Percentiles rank a stretch among this genome's conserved stretches.
phyloP scores from a whole-genome alignment of 2,329 filamentous ascomycete genomes.

The Ophiostoma fasciatum region DNA sequence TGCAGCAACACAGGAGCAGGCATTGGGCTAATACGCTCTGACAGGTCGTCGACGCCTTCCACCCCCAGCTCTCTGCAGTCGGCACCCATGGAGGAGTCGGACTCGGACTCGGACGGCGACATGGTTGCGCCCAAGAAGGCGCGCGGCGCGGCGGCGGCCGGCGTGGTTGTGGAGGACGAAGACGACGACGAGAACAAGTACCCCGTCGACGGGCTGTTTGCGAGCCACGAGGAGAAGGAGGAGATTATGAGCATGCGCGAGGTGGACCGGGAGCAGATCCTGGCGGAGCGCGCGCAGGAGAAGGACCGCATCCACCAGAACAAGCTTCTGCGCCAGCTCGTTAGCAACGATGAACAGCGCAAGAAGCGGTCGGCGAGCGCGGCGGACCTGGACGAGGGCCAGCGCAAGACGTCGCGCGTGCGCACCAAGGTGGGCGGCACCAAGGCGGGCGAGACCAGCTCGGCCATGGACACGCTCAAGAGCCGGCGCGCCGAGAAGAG shows the following conservation, averaged over 20 bases:
- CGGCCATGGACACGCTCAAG: slow-evolving; percentile 57
- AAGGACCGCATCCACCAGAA: slow-evolving; percentile 74
- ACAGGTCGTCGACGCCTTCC: slow-evolving; percentile 53
- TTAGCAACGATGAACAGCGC: slow-evolving; percentile 50
- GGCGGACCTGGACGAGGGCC: slow-evolving; percentile 63
- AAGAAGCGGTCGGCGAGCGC: slow-evolving; percentile 67
- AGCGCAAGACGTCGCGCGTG: slow-evolving; percentile 59
- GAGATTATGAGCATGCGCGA: slow-evolving; percentile 78
- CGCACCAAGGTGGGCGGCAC: slow-evolving; percentile 52
- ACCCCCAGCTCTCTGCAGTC: slow-evolving; percentile 65
- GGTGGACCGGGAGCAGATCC: slow-evolving; percentile 76
- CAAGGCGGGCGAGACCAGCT: slow-evolving; percentile 52
- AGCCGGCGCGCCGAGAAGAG: slow-evolving; percentile 49
- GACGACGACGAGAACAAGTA: slow-evolving; percentile 53
- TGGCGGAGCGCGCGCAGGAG: slow-evolving; percentile 75
- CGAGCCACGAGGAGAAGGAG: slow-evolving; percentile 56
- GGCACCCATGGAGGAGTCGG: slow-evolving; percentile 79
- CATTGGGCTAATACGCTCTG: no score
- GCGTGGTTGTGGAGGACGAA: slow-evolving; percentile 14
- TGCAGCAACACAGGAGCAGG: no score
- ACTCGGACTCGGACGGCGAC: slow-evolving; percentile 55
- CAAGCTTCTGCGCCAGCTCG: slow-evolving; percentile 61
- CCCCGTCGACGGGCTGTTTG: slow-evolving; percentile 77
- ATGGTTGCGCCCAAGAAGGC: slow-evolving; percentile 20
- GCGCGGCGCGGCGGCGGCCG: slow-evolving; percentile 1